Base-by-base conservation (phyloP, 768 basidiomycete genomes). In the Tulasnella sp. region DNA sequence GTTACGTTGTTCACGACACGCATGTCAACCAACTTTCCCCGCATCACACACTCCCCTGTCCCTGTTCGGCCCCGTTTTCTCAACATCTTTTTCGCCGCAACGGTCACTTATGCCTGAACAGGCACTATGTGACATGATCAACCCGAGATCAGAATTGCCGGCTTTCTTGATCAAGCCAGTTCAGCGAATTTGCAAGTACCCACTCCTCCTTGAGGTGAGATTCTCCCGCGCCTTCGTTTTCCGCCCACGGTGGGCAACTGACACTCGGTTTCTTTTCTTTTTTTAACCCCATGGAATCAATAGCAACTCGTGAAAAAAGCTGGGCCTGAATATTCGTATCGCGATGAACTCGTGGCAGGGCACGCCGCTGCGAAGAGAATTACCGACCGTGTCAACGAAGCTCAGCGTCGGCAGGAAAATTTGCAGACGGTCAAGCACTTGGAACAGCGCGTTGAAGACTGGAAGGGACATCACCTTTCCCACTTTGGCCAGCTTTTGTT, bases 91-190 rank as follows among this genome's bases (percentile, higher is more conserved):
- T 49, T 49, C 49, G 49, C 49, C 49, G 49, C 31, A 68, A 34
- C 67, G 67, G 67, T 68, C n/a, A 25, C 67, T 68, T 68, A 34
- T 34, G 74, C 77, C 49, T 79, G 79, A 29, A 75, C 81, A 94
- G 93, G 88, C 89, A 78, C 86, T 93, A 81, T 92, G 92, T 84
- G 88, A 91, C 83, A 85, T 94, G 85, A 93, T 96, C 84, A 93
- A 94, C 80, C 91, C 91, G 80, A 93, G 93, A 82, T 91, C 92
- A 81, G 97, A 99, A 81, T 87, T 99, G 39, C 93, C 94, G 77
- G 95, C 94, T 11, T 97, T 99, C 85, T 89, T 99, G 77, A 99
- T 99, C 87, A 98, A 98, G 85, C 97, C 97, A 8, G 92, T 99
- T 70, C 97, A 99, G 83, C 90, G 97, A 78, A 92, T 99, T 79